Evolutionary conservation across 2,329 filamentous ascomycete genomes (phyloP).

Genomic region (Calonectria multiphialidica): DNA sequence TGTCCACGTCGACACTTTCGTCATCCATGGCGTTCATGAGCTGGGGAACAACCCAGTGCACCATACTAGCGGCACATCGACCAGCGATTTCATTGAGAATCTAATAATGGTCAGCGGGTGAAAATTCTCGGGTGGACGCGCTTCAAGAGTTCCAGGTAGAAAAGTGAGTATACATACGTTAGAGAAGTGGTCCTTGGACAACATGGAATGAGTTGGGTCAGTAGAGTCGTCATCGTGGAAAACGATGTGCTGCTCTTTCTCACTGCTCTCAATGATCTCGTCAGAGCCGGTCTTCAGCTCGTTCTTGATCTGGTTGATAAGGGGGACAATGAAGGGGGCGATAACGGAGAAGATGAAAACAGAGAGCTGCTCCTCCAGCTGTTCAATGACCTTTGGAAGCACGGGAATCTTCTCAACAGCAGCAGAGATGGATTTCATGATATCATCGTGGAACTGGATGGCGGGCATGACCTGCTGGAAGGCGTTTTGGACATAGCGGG

Average conservation of each 20-base stretch:
- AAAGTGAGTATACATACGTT: constrained; percentile 65
- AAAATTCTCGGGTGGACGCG: background rate
- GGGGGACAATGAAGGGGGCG: constrained; percentile 87
- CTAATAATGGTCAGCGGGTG: constrained; percentile 43
- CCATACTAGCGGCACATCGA: constrained; percentile 80
- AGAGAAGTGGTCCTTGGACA: constrained; percentile 95
- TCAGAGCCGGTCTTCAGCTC: constrained; percentile 88
- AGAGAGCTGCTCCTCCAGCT: constrained; percentile 88
- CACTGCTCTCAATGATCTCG: constrained; percentile 88
- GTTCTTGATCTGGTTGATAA: constrained; percentile 87
- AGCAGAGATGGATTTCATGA: constrained; percentile 83
- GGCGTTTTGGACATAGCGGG: constrained; percentile 78
- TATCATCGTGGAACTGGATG: constrained; percentile 90
- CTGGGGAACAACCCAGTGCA: constrained; percentile 90
- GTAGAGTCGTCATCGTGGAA: constrained; percentile 82
- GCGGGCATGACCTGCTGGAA: constrained; percentile 88
- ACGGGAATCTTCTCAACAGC: constrained; percentile 89
- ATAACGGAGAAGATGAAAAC: constrained; percentile 93
- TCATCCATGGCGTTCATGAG: constrained; percentile 91
- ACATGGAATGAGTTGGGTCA: constrained; percentile 94
- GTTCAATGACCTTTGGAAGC: constrained; percentile 85
- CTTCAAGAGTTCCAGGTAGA: background rate
- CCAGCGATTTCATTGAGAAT: constrained; percentile 91
- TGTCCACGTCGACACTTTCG: constrained; percentile 75
- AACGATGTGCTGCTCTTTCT: constrained; percentile 86